These are phyloP conservation scores for Podospora didyma DNA, from an alignment of 495 filamentous ascomycete genomes.

Conservation along the genomic window DNA sequence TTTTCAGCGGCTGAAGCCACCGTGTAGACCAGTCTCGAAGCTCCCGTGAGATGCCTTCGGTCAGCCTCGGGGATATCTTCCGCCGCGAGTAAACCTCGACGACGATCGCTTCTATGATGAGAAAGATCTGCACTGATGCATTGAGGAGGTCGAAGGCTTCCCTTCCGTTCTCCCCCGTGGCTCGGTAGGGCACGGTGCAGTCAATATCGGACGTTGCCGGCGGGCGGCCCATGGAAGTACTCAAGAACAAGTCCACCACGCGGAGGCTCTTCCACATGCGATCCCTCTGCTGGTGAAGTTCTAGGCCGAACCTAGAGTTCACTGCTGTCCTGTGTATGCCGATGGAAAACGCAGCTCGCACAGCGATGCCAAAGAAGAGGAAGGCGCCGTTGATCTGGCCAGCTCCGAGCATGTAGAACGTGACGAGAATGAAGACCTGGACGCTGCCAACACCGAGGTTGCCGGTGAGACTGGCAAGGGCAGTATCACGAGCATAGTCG, in stretches of 20 bases:
- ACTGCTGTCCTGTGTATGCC: conserved; percentile 60
- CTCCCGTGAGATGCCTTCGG: conserved; percentile 42
- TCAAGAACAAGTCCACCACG: conserved; percentile 57
- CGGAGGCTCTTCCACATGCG: conserved; percentile 59
- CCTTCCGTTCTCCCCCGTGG: conserved; percentile 20
- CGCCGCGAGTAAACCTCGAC: conserved; percentile 40
- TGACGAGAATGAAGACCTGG: conserved; percentile 55
- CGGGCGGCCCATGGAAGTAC: conserved; percentile 56
- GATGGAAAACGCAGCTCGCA: conserved; percentile 56
- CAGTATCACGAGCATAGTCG: conserved; percentile 51
- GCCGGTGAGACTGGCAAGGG: conserved; percentile 52
- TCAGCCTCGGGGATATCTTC: conserved; percentile 42
- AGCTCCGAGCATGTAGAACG: conserved; percentile 57
- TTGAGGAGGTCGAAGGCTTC: conserved; percentile 41
- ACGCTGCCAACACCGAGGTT: conserved; percentile 55
- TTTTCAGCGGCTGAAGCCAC: conserved; percentile 36
- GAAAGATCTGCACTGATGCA: conserved; percentile 39
- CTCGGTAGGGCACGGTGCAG: conserved; percentile 44
- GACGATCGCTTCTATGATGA: conserved; percentile 39
- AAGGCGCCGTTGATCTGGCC: conserved; percentile 61
- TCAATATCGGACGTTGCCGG: conserved; percentile 58
- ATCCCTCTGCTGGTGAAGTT: conserved; percentile 47
- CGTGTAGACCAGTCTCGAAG: conserved; percentile 40
- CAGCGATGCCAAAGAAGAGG: conserved; percentile 54
- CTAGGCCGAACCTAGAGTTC: conserved; percentile 52